Conservation (phyloP, 257 asterid genomes). For the Nyctanthes arbortristis region DNA sequence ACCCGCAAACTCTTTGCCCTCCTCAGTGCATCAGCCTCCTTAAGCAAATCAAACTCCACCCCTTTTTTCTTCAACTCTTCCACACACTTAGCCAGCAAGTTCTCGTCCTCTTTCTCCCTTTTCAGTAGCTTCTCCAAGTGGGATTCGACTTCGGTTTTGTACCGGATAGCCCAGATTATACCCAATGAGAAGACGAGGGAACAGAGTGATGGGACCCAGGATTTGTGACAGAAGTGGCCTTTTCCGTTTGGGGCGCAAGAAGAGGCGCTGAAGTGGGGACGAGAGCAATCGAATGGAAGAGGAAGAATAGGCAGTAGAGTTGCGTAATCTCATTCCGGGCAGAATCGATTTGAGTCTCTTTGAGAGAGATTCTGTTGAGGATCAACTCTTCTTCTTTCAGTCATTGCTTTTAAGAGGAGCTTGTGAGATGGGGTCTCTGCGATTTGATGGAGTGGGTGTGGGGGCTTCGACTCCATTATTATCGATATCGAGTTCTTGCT, state of each 20-base stretch:
- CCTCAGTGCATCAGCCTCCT: conserved; percentile 88
- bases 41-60: conserved; percentile 73
- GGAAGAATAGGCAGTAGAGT: conserved; percentile 82
- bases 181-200: conserved; percentile 55
- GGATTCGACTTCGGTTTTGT: conserved; percentile 55
- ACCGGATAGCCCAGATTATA: conserved; percentile 66
- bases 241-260: conserved; percentile 12
- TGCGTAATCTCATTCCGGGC: conserved; percentile 71
- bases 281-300: conserved; percentile 81
- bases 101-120: conserved; percentile 80
- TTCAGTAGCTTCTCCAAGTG: conserved; percentile 72
- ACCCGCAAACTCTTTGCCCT: conserved; percentile 91
- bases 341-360: conserved; percentile 73
- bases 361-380: conserved; percentile 72
- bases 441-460: conserved; percentile 84
- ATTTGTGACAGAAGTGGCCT: conserved; percentile 40
- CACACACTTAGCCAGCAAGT: conserved; percentile 67
- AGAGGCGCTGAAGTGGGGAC: conserved; percentile 69
- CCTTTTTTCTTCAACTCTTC: conserved; percentile 90
- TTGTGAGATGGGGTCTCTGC: conserved; percentile 81
- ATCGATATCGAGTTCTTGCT: conserved; percentile 12
- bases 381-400: conserved; percentile 85
- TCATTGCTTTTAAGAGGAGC: conserved; percentile 95
- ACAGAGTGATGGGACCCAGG: conserved; percentile 65
- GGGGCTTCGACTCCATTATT: conserved; percentile 49